Conservation (phyloP, 129 eudicot species). For the Solidago caesia region DNA sequence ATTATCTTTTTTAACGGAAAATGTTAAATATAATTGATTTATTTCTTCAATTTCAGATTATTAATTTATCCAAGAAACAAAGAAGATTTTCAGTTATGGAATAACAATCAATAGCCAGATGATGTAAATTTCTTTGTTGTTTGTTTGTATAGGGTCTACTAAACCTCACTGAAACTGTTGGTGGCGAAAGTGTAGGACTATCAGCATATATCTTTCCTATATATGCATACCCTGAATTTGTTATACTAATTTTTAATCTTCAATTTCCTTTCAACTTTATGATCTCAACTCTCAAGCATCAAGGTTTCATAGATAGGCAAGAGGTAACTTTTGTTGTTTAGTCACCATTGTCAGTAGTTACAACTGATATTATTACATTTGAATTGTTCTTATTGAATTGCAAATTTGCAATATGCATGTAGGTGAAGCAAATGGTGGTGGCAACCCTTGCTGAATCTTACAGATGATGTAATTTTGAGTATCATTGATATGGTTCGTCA, state of each 20-base stretch:
- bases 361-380: background rate
- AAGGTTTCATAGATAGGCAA: slow-evolving; percentile 72
- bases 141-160: slow-evolving; percentile 53
- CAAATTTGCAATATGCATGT: background rate
- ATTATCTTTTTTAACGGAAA: too few species aligned
- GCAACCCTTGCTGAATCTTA: slow-evolving; percentile 76
- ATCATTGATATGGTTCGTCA: slow-evolving; percentile 55
- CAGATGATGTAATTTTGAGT: slow-evolving; percentile 62
- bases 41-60: too few species aligned
- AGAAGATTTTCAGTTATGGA: too few species aligned
- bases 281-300: slow-evolving; percentile 86
- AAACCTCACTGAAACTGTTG: slow-evolving; percentile 62
- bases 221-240: background rate
- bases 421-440: slow-evolving; percentile 71
- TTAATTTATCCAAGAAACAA: too few species aligned
- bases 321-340: slow-evolving; percentile 34
- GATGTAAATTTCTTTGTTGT: too few species aligned
- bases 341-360: background rate
- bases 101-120: too few species aligned
- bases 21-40: too few species aligned
- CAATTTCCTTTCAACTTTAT: slow-evolving; percentile 72
- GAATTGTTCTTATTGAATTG: background rate
- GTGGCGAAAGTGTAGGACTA: slow-evolving; percentile 62
- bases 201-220: slow-evolving; percentile 24
- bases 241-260: slow-evolving; percentile 7